These are phyloP conservation scores for Leishmania turanica DNA, from an alignment of 208 protist species.

Conservation along the genomic window DNA sequence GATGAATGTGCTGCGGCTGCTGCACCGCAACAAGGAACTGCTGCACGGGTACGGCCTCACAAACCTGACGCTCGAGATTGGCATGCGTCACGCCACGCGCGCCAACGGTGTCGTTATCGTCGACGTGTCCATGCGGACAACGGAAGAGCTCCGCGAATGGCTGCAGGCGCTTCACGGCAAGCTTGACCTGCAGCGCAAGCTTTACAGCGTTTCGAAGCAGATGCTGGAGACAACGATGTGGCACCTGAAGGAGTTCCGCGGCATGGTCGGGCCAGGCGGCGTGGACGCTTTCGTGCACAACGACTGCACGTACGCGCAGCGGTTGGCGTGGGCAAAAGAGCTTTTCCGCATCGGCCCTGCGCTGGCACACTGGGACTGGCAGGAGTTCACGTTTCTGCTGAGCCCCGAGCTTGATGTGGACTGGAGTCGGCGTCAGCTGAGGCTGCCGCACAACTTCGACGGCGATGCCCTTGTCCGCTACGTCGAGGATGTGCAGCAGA, in stretches of 20 bases:
- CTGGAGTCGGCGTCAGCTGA: slow-evolving; percentile 67
- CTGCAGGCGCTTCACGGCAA: slow-evolving; percentile 71
- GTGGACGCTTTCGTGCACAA: slow-evolving; percentile 87
- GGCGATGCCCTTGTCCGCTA: slow-evolving; percentile 87
- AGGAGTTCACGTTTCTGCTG: slow-evolving; percentile 88
- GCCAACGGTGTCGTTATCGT: slow-evolving; percentile 92
- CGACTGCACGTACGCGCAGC: slow-evolving; percentile 91
- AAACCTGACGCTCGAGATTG: slow-evolving; percentile 84
- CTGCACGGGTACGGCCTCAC: slow-evolving; percentile 75
- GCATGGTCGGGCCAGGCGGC: slow-evolving; percentile 74
- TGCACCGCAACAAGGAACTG: slow-evolving; percentile 78
- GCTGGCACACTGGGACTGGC: slow-evolving; percentile 90
- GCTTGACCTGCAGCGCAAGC: slow-evolving; percentile 76
- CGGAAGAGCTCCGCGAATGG: slow-evolving; percentile 64
- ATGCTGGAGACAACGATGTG: slow-evolving; percentile 92
- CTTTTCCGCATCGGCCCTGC: slow-evolving; percentile 79
- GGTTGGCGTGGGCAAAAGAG: slow-evolving; percentile 89
- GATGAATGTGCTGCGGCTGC: slow-evolving; percentile 55
- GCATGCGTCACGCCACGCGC: slow-evolving; percentile 70
- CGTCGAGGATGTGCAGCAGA: slow-evolving; percentile 83
- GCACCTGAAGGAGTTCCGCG: slow-evolving; percentile 87
- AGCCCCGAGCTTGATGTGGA: slow-evolving; percentile 80
- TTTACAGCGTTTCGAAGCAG: slow-evolving; percentile 85
- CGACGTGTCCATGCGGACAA: slow-evolving; percentile 40
- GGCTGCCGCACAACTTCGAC: slow-evolving; percentile 89